Evolutionary conservation across 768 basidiomycete species (phyloP).

Genomic region (Boletus subparvulus): DNA sequence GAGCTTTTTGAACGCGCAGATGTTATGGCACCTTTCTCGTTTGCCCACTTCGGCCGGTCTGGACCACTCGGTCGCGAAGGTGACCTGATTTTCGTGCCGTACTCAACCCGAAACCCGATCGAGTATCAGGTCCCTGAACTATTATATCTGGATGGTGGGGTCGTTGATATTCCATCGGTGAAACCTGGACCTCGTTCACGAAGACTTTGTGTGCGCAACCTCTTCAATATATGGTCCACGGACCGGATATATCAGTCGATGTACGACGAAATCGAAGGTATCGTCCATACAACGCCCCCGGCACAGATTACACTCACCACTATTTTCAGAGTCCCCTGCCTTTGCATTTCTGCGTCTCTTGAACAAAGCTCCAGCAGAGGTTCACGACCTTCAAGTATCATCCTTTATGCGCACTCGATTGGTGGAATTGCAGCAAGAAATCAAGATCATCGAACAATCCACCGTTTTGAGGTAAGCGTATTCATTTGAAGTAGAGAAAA

Average conservation of each 20-base stretch:
- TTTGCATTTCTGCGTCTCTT: slow-evolving; percentile 83
- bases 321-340: slow-evolving; percentile 44
- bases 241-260: slow-evolving; percentile 77
- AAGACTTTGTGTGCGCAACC: slow-evolving; percentile 54
- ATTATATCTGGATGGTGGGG: slow-evolving; percentile 74
- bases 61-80: slow-evolving; percentile 84
- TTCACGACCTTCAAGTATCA: slow-evolving; percentile 57
- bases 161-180: slow-evolving; percentile 64
- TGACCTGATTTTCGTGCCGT: slow-evolving; percentile 78
- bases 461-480: slow-evolving; percentile 45
- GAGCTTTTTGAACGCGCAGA: slow-evolving; percentile 98
- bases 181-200: slow-evolving; percentile 47
- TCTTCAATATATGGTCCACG: slow-evolving; percentile 90
- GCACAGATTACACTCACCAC: background rate
- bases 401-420: slow-evolving; percentile 61
- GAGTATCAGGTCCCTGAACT: slow-evolving; percentile 72
- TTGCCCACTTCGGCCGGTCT: slow-evolving; percentile 77
- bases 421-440: slow-evolving; percentile 46
- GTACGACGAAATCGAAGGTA: slow-evolving; percentile 54
- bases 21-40: slow-evolving; percentile 90
- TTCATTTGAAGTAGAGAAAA: background rate
- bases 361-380: slow-evolving; percentile 61
- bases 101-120: slow-evolving; percentile 88
- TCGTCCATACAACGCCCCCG: slow-evolving; percentile 14
- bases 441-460: slow-evolving; percentile 37